phyloP scores from a whole-genome alignment of 2,329 filamentous ascomycete species.

The Fusarium sublunatum region DNA sequence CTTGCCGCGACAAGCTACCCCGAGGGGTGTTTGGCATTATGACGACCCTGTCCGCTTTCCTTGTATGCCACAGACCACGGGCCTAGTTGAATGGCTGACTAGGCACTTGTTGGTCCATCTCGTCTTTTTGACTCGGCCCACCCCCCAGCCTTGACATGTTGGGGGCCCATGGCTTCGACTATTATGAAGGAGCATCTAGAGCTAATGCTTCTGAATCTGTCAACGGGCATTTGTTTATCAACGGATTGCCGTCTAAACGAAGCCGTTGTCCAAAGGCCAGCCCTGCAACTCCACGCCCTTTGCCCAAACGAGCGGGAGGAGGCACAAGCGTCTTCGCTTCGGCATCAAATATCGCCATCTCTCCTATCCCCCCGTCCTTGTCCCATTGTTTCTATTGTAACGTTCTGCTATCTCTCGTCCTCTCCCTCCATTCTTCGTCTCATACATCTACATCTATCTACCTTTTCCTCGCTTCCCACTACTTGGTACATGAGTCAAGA shows the following conservation, averaged over 20 bases:
- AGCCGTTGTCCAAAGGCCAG: constrained; percentile 36
- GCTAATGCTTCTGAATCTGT: constrained; percentile 35
- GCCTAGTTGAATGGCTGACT: constrained; percentile 32
- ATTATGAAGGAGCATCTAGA: constrained; percentile 36
- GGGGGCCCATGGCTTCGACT: constrained; percentile 32
- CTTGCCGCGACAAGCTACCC: constrained; percentile 33
- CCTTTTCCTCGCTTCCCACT: constrained; percentile 29
- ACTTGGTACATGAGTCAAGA: constrained; percentile 35
- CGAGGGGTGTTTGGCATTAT: constrained; percentile 30
- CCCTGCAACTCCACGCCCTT: constrained; percentile 34
- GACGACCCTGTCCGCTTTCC: constrained; percentile 31
- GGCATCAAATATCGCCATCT: constrained; percentile 44
- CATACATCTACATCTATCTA: constrained; percentile 18
- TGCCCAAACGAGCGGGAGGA: constrained; percentile 40
- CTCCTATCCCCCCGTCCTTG: constrained; percentile 38
- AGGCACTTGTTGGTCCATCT: constrained; percentile 21
- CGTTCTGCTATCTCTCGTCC: constrained; percentile 36
- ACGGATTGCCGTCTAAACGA: constrained; percentile 38
- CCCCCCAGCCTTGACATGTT: constrained; percentile 32
- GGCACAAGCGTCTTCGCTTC: constrained; percentile 41
- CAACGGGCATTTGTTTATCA: constrained; percentile 39
- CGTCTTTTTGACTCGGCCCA: constrained; percentile 30
- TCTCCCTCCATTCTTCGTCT: constrained; percentile 28
- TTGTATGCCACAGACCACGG: constrained; percentile 34
- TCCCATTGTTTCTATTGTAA: constrained; percentile 47